Base-by-base conservation (phyloP, 495 filamentous ascomycete species). In the Articulospora tetracladia region DNA sequence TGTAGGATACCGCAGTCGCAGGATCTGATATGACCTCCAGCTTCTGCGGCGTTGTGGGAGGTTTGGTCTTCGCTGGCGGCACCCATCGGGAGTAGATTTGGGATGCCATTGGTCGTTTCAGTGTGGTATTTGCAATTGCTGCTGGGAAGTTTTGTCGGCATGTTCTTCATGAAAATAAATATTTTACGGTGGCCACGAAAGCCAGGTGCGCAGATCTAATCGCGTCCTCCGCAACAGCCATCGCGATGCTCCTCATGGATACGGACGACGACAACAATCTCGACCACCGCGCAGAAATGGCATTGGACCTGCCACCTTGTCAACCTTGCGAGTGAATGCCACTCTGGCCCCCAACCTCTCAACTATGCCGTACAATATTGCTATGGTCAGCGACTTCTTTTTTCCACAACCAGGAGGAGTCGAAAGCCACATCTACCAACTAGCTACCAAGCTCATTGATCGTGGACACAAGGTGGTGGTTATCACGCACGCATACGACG, bases 301-400 rank as follows among this genome's bases (percentile, higher is more conserved):
- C 17, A 3, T 34, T 34, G 30, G 15, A 48, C 19, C 15, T 48
- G 6, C 44, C 22, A n/a, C 4, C 44, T 19, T 20, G 6, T n/a
- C 22, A 48, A 8, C 7, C 6, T 23, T 48, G 44, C 7, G n/a
- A 23, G 17, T 48, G 24, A 53, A n/a, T 20, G 8, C 11, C 46
- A 13, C 11, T 11, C 48, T 28, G 20, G 36, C 25, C 26, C n/a
- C 12, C 1, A 47, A 10, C 15, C 28, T 26, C 50, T 19, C 52
- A 64, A 73, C 64, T 36, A 86, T 86, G 83, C 79, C 83, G 23
- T 87, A 87, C 76, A 82, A 80, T 63, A 83, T 83, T 73, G 79
- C 81, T 32, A 98, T 98, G 94, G 88, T 96, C 79, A 92, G 93
- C 80, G 94, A 98, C 78, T 97, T 93, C 83, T 98, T 98, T 83